Percentiles rank a stretch among this genome's conserved stretches.
These are phyloP conservation scores for Paecilomyces dactylethromorphus DNA, from an alignment of 2,329 filamentous ascomycete species.

Conservation along the genomic window DNA sequence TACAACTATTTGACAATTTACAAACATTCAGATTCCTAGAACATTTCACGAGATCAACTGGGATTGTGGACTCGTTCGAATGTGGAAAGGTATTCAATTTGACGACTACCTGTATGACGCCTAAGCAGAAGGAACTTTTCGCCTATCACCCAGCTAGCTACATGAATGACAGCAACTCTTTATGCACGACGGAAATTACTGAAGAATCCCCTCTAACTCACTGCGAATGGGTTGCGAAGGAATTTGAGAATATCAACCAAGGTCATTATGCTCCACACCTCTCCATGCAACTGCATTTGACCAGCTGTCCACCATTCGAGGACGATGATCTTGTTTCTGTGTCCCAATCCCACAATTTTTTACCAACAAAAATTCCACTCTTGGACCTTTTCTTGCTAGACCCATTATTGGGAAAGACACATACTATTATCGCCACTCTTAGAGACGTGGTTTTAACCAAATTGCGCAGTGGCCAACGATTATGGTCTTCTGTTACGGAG, in stretches of 20 bases:
- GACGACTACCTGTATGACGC: background rate
- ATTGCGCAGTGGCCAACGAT: background rate
- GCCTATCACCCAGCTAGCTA: background rate
- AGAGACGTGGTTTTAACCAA: background rate
- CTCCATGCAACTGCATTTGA: background rate
- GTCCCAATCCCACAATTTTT: background rate
- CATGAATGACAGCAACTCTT: background rate
- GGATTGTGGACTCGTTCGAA: background rate
- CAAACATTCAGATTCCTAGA: background rate
- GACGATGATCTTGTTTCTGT: background rate
- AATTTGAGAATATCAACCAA: background rate
- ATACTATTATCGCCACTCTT: background rate
- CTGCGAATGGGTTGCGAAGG: too few species aligned
- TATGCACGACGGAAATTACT: background rate
- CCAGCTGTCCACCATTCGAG: background rate
- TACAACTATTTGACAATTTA: background rate
- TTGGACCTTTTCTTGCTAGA: background rate
- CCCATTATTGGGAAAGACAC: background rate
- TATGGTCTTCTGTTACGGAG: conserved; percentile 7
- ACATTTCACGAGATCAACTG: background rate
- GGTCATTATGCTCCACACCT: background rate
- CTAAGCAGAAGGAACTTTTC: background rate
- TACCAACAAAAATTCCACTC: background rate
- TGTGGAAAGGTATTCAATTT: background rate
- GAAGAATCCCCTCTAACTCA: background rate